A percentile compares a stretch with the other conserved stretches of the same genome.
Conservation (phyloP, 2,329 filamentous ascomycete genomes). For the Fusarium praegraminearum region DNA sequence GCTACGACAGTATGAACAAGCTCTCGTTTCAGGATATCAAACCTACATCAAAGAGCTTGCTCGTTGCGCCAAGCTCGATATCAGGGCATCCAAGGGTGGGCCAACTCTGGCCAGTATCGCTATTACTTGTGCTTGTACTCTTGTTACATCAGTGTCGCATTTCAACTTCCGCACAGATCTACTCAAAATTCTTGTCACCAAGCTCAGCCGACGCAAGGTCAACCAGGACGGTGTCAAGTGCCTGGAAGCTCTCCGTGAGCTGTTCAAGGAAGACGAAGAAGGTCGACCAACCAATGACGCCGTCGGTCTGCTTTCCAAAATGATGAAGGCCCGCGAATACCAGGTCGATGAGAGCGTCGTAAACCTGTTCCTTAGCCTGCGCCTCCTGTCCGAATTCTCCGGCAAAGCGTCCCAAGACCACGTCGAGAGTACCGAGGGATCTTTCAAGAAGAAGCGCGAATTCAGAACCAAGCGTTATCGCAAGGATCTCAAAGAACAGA, state of each 20-base stretch:
- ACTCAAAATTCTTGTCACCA: constrained; percentile 86
- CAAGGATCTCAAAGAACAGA: constrained; percentile 87
- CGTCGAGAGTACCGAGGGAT: constrained; percentile 69
- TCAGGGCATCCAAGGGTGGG: constrained; percentile 54
- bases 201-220: constrained; percentile 78
- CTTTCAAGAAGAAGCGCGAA: constrained; percentile 76
- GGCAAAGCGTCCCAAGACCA: constrained; percentile 83
- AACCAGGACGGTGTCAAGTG: constrained; percentile 84
- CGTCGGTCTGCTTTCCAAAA: constrained; percentile 85
- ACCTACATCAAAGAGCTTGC: constrained; percentile 82
- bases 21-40: constrained; percentile 87
- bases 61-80: constrained; percentile 71
- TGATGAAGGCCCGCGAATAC: constrained; percentile 92
- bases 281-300: constrained; percentile 89
- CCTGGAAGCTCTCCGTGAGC: constrained; percentile 78
- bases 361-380: constrained; percentile 90
- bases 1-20: constrained; percentile 86
- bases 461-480: constrained; percentile 90
- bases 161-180: constrained; percentile 96
- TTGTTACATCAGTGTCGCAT: constrained; percentile 86
- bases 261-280: constrained; percentile 91
- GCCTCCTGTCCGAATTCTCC: constrained; percentile 87
- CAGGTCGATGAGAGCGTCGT: constrained; percentile 85
- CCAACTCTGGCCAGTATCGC: constrained; percentile 77
- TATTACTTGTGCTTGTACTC: constrained; percentile 84